Evolutionary conservation across 257 asterid genomes (phyloP), one percentile per base, ranked within the genome.

Genomic region (Salvia hispanica): DNA sequence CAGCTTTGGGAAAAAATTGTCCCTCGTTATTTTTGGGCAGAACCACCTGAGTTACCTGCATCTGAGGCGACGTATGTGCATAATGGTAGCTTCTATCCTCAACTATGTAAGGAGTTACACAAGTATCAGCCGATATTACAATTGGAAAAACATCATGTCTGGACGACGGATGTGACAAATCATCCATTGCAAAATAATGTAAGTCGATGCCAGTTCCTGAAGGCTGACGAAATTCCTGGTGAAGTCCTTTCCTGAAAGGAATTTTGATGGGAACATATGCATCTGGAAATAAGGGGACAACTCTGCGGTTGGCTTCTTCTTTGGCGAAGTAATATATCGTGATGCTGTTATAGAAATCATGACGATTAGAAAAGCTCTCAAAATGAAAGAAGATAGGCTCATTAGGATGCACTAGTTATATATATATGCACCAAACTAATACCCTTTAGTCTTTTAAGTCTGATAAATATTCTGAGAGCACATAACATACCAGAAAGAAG

Each of bases 161-260:
- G 13, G 85, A 69, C 21, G 81, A 74, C 1, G 80, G 79, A 58
- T 63, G 76, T 3, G 92, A 74, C 7, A 89, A 80, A 72, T 72
- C 73, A 43, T 79, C 83, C 77, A 75, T 69, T 1, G 74, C 57
- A 46, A 86, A 89, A 72, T 65, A 81, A 15, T 84, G 79, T 4
- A 84, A 75, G 83, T 84, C 86, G 2, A 89, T 81, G 77, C 96
- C 92, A 0, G 90, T 86, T 74, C 96, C 96, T 12, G 83, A 73
- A 64, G 96, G 92, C 76, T 89, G 96, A 18, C 77, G 63, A 67
- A 83, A 89, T 72, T 85, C 85, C 78, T 89, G 96, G 46, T 67
- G 77, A 64, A 83, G 86, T 42, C 96, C 96, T 76, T 87, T 84
- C 7, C 84, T 77, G 81, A 89, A 89, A 40, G 83, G 91, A 42